Evolutionary conservation across 129 eudicot species (phyloP).

Genomic region (Helichrysum umbraculigerum): DNA sequence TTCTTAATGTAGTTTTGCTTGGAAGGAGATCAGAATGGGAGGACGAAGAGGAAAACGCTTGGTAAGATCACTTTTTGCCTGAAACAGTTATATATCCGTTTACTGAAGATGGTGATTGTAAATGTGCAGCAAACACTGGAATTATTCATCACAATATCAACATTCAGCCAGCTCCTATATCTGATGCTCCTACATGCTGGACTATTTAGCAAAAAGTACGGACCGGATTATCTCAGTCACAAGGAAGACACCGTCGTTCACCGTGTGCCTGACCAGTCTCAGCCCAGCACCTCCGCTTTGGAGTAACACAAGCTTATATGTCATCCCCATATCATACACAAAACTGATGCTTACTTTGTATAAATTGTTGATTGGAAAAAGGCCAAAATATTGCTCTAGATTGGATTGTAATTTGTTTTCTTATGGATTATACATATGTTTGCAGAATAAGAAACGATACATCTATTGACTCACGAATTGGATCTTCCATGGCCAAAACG

Average conservation of each 20-base stretch:
- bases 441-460: background rate
- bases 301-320: background rate
- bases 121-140: constrained; percentile 71
- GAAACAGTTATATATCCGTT: background rate
- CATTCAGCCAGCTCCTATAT: constrained; percentile 63
- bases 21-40: constrained; percentile 83
- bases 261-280: constrained; percentile 24
- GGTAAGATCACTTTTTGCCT: constrained; percentile 30
- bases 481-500: background rate
- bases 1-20: constrained; percentile 48
- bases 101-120: background rate
- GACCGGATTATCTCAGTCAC: constrained; percentile 44
- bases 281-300: constrained; percentile 25
- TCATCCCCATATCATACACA: background rate
- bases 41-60: constrained; percentile 77
- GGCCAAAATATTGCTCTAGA: background rate
- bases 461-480: background rate
- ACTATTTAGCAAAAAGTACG: constrained; percentile 48
- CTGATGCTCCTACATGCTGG: constrained; percentile 75
- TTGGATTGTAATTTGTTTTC: background rate
- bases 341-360: background rate
- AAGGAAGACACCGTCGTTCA: constrained; percentile 22
- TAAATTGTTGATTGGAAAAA: background rate
- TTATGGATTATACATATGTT: background rate
- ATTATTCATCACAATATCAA: constrained; percentile 58